Conservation (phyloP, 2,329 filamentous ascomycete genomes). For the Podosphaera aphanis region DNA sequence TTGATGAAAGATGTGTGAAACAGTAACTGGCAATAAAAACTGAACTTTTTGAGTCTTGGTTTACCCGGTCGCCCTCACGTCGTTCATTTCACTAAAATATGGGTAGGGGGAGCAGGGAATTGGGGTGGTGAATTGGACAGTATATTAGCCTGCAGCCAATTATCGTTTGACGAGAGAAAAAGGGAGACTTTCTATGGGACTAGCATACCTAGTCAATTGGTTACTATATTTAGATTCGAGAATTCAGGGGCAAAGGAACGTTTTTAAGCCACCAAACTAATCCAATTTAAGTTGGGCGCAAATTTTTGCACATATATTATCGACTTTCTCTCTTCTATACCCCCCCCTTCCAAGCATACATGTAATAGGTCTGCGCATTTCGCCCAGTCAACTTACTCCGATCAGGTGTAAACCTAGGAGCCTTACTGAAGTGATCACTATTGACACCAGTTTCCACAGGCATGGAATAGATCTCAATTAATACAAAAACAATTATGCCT, state of each 20-base stretch:
- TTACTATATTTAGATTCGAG: neutral
- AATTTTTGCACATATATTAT: neutral
- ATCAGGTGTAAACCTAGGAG: no score
- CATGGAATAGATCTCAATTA: no score
- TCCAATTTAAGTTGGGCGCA: neutral
- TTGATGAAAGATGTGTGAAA: slow-evolving; percentile 15
- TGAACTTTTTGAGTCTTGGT: neutral
- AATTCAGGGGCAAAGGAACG: neutral
- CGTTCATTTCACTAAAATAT: neutral
- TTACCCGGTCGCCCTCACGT: neutral
- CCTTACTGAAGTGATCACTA: no score
- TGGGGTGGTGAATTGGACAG: neutral
- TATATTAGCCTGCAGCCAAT: neutral
- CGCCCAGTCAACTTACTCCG: no score
- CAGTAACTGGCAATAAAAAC: slow-evolving; percentile 1
- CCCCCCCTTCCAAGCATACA: no score
- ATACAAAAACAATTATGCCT: no score
- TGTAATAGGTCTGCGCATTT: no score
- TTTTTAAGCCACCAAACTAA: neutral
- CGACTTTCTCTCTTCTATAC: no score
- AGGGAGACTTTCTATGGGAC: neutral
- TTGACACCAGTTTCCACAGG: no score
- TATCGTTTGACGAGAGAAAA: neutral
- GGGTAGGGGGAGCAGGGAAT: neutral
- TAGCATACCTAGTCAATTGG: neutral